Base-by-base conservation (phyloP, 306 rosid species). In the Dicorynia guianensis region DNA sequence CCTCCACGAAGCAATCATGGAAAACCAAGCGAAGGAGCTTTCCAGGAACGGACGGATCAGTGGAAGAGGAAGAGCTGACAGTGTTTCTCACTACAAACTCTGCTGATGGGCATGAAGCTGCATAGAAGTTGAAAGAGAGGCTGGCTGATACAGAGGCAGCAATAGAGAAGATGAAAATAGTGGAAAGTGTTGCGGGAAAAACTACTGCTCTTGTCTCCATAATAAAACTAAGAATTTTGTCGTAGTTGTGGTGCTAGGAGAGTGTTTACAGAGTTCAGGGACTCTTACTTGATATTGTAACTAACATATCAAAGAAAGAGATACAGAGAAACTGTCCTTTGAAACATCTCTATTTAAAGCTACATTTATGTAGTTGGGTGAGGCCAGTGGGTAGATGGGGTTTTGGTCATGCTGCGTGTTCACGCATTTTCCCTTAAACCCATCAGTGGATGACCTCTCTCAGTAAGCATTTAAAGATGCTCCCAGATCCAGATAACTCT, bases 1-100 rank as follows among this genome's bases (percentile, higher is more conserved):
- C 98, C 97, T 89, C 97, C 36, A 91, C 98, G 35, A 91, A 93
- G 84, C 98, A 93, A 75, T 93, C 98, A 78, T 91, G 98, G 84
- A 93, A 93, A 58, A 89, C 76, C 85, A 93, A 74, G 74, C 98
- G 98, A 63, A 93, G 94, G 78, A 93, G 98, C 87, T 91, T 91
- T 34, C 94, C 96, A 4, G 98, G 97, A 63, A 91, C 40, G 36
- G 98, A 73, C 34, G 96, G 91, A 80, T 93, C 98, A 15, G 10
- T 25, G 11, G 88, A 78, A 52, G 94, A 87, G 73, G 92, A 88
- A 36, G 97, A 85, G 35, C 79, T 76, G 11, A 93, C 91, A 4
- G 85, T 80, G 81, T 84, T 80, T 81, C 89, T 80, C 49, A 93
- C 85, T 18, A 89, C 61, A 12, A 82, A 72, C 86, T 93, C 98